A percentile compares a stretch with the other conserved stretches of the same genome.
phyloP scores from a whole-genome alignment of 306 rosid species.

The Macrotyloma uniflorum region DNA sequence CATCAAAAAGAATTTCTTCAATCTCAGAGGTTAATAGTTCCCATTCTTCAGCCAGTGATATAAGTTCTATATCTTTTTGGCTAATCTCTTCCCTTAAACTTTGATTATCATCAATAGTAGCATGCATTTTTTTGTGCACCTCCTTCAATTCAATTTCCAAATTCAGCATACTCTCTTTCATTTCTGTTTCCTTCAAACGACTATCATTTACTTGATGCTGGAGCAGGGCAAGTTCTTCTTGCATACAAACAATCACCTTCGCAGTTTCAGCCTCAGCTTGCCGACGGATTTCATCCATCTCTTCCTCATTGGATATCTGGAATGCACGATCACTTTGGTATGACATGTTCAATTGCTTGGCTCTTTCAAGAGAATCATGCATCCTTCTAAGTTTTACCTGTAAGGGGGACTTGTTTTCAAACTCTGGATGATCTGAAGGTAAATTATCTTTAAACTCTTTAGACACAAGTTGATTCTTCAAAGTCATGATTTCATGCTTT shows the following conservation, averaged over 20 bases:
- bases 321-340: slow-evolving; percentile 79
- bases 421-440: slow-evolving; percentile 43
- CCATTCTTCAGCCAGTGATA: slow-evolving; percentile 73
- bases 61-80: slow-evolving; percentile 58
- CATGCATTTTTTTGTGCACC: slow-evolving; percentile 52
- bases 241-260: slow-evolving; percentile 92
- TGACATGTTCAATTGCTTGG: slow-evolving; percentile 74
- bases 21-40: slow-evolving; percentile 70
- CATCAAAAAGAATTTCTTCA: slow-evolving; percentile 77
- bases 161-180: slow-evolving; percentile 53
- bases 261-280: slow-evolving; percentile 96
- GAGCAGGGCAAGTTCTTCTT: slow-evolving; percentile 84
- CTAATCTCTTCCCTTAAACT: slow-evolving; percentile 58
- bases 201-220: slow-evolving; percentile 75
- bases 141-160: slow-evolving; percentile 73
- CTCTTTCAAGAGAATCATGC: slow-evolving; percentile 90
- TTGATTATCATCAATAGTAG: slow-evolving; percentile 52
- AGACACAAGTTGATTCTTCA: slow-evolving; percentile 58
- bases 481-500: slow-evolving; percentile 60
- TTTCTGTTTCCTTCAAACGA: slow-evolving; percentile 70
- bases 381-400: slow-evolving; percentile 70
- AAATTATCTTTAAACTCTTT: slow-evolving; percentile 57
- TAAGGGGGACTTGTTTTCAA: slow-evolving; percentile 50
- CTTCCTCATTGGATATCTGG: slow-evolving; percentile 84
- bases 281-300: slow-evolving; percentile 77